These are phyloP conservation scores for Leishmania amazonensis DNA, from an alignment of 208 protist genomes.

Conservation along the genomic window DNA sequence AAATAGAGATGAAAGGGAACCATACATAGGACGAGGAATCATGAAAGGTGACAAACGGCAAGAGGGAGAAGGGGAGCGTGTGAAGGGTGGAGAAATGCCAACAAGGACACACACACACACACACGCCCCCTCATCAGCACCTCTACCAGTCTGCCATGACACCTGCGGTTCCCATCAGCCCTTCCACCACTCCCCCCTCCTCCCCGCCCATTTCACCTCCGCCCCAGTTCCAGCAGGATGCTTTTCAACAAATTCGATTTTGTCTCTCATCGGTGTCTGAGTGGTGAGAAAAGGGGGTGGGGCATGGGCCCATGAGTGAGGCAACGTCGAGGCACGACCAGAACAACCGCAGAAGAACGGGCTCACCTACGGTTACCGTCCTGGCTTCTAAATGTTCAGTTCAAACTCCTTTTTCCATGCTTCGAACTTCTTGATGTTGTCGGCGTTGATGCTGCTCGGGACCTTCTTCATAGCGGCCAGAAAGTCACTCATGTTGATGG, in stretches of 20 bases:
- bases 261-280: not conserved
- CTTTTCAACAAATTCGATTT: not conserved
- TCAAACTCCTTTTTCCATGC: constrained; percentile 92
- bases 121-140: not conserved
- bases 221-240: not conserved
- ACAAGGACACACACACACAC: not conserved
- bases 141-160: not conserved
- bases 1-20: not conserved
- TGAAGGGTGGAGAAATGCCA: not conserved
- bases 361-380: not conserved
- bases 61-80: not conserved
- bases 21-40: not conserved
- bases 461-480: constrained; percentile 80
- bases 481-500: constrained; percentile 88
- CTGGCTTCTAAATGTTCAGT: constrained; percentile 43
- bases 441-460: constrained; percentile 84
- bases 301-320: not conserved
- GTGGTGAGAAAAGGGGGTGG: not conserved
- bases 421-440: constrained; percentile 87
- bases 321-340: not conserved
- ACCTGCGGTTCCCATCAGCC: not conserved
- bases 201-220: too few relatives aligned
- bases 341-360: not conserved
- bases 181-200: not conserved
- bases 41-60: not conserved